Base-by-base conservation (phyloP, 257 asterid genomes). In the Petunia axillaris region DNA sequence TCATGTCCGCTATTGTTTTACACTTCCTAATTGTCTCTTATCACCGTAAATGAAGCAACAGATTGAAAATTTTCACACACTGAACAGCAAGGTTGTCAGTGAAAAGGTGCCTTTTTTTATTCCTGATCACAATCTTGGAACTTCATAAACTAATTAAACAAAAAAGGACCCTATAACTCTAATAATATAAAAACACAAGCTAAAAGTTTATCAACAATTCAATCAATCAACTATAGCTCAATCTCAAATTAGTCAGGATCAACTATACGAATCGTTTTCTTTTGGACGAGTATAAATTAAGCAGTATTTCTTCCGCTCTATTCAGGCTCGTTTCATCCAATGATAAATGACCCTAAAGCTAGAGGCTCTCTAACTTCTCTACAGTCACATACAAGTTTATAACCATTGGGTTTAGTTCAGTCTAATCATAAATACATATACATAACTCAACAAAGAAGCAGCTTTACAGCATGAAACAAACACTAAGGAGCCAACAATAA, bases 381-480 rank as follows among this genome's bases (percentile, higher is more conserved):
- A 73, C 35, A 35, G 15, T 3, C 38, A 67, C 4, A 3, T 8
- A 1, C 0, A 10, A 43, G 39, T 43, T 15, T 66, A 52, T n/a
- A 43, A 4, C 4, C 15, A n/a, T 41, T n/a, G 52, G 6, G 54
- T 41, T 43, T 4, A 40, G 1, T n/a, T 67, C 38, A 1, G 75
- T 0, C 55, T 8, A 3, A 25, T 8, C 54, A n/a, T 67, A 15
- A 41, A 6, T 41, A n/a, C 39, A 43, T 67, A 43, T 57, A 35
- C 62, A 50, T 73, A 73, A 1, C 2, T 3, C 40, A 71, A 73
- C 77, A 71, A 1, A 39, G 55, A 25, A 71, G 16, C 64, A 58
- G 7, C 64, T 58, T n/a, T 15, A 71, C 11, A 11, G 60, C 10
- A 71, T 11, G 77, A 71, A 71, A 41, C 77, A 48, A 70, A 71